These are phyloP conservation scores for Vaccinium darrowii DNA, from an alignment of 148 eudicot species.

Conservation along the genomic window DNA sequence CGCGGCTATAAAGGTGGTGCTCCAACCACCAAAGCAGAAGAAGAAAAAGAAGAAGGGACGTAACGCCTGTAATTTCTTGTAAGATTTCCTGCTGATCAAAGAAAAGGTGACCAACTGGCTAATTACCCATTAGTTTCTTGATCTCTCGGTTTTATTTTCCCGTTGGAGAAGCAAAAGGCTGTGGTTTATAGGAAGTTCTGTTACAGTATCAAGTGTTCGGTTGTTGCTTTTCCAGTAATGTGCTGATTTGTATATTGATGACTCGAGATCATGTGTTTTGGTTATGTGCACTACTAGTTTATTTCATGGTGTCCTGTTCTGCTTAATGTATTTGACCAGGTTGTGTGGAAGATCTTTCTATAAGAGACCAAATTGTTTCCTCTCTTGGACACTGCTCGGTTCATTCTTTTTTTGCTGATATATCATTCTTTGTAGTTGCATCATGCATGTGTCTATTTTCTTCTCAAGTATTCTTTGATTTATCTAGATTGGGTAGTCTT, in stretches of 20 bases:
- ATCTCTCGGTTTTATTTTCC: conserved; percentile 13
- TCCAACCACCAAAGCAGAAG: conserved; percentile 82
- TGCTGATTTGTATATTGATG: conserved; percentile 19
- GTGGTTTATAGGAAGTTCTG: conserved; percentile 21
- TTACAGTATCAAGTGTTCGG: conserved; percentile 9
- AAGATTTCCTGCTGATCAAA: conserved; percentile 10
- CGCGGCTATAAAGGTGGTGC: conserved; percentile 82
- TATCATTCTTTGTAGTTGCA: not conserved
- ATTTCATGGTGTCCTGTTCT: conserved; percentile 9
- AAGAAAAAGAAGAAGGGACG: conserved; percentile 76
- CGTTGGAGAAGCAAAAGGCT: conserved; percentile 6
- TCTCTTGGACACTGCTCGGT: not conserved
- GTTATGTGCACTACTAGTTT: not conserved
- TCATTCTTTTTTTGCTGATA: not conserved
- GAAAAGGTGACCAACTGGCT: conserved; percentile 21
- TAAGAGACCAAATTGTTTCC: conserved; percentile 15
- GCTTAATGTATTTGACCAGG: conserved; percentile 12
- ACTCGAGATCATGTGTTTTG: conserved; percentile 5
- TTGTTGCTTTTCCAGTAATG: not conserved
- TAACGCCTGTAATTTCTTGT: conserved; percentile 65
- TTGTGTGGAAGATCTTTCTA: conserved; percentile 7
- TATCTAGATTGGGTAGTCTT: not conserved
- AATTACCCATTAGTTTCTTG: conserved; percentile 7
- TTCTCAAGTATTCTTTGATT: not conserved
- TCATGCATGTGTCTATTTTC: not conserved